Base-by-base conservation (phyloP, 768 basidiomycete genomes). In the Erythrobasidium yunnanense region DNA sequence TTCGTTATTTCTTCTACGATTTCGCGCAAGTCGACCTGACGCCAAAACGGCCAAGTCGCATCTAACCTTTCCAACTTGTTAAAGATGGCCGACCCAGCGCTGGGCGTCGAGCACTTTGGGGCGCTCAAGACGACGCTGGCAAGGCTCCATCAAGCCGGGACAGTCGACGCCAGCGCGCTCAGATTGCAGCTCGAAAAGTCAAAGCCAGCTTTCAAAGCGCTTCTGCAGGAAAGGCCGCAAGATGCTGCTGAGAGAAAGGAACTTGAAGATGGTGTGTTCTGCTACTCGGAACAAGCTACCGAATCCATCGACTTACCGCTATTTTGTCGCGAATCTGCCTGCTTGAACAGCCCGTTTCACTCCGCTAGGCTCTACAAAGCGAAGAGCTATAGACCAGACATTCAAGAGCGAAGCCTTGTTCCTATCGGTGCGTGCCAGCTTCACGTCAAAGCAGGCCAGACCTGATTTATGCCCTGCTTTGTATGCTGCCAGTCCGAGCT, bases 371-470 rank as follows among this genome's bases (percentile, higher is more conserved):
- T 79, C 85, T 66, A 84, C 86, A 30, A 82, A 81, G 71, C 78
- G 83, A n/a, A 79, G 85, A 34, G 83, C 84, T 0, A 81, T 91
- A 69, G 89, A 88, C 74, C 75, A 82, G 15, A 86, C 90, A 73
- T 90, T 90, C 75, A 84, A 83, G 15, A 83, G 82, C 54, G 88
- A 88, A 74, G 83, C 81, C 62, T 75, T 87, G 62, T 87, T 88
- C 76, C 82, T 92, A 62, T 83, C 90, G n/a, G 56, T 58, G 45
- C 2, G 56, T 46, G 5, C 45, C 13, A 55, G 38, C 5, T 42
- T 11, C 38, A 32, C 6, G 51, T 32, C 47, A 4, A 22, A 4
- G 47, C 47, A 50, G 4, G 47, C 4, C 4, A 50, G 47, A 8
- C 5, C 15, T 45, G 15, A 15, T 20, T 20, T 45, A 15, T 45